phyloP scores from a whole-genome alignment of 1,284 basidiomycete species.

The Fistulina hepatica region DNA sequence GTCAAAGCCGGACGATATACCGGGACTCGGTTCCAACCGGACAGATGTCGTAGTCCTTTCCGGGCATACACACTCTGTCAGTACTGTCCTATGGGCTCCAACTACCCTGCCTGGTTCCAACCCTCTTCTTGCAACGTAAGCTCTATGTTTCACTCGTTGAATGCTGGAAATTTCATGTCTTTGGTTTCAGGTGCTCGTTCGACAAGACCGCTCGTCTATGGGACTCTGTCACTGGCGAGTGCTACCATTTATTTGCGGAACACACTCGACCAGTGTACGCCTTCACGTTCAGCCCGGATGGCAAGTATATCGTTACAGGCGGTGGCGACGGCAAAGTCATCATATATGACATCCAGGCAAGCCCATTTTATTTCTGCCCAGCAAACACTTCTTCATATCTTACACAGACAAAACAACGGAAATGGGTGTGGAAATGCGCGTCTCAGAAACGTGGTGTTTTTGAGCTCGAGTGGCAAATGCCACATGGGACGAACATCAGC shows the following conservation, averaged over 20 bases:
- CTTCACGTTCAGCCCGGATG: slow-evolving; percentile 56
- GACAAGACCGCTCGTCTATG: slow-evolving; percentile 67
- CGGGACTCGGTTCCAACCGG: slow-evolving; percentile 17
- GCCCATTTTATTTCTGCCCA: slow-evolving; percentile 3
- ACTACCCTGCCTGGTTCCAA: slow-evolving; percentile 31
- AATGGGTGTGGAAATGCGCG: slow-evolving; percentile 50
- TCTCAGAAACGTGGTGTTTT: slow-evolving; percentile 44
- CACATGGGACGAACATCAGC: slow-evolving; percentile 28
- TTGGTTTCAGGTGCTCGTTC: slow-evolving; percentile 50
- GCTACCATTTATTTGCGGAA: slow-evolving; percentile 54
- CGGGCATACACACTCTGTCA: slow-evolving; percentile 61
- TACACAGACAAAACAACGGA: slow-evolving; percentile 31
- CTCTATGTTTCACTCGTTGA: slow-evolving; percentile 8
- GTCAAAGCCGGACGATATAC: not conserved
- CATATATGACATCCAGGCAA: slow-evolving; percentile 42
- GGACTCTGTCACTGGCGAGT: slow-evolving; percentile 66
- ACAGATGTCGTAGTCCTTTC: slow-evolving; percentile 36
- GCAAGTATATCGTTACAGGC: slow-evolving; percentile 46
- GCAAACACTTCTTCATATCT: slow-evolving; percentile 2
- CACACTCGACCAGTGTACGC: slow-evolving; percentile 60
- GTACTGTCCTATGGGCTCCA: slow-evolving; percentile 65
- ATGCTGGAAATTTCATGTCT: slow-evolving; percentile 2
- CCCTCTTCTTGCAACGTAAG: slow-evolving; percentile 63
- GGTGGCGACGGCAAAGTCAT: slow-evolving; percentile 52
- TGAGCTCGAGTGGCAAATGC: slow-evolving; percentile 53